Conservation (phyloP, 2,329 filamentous ascomycete species). For the Clonostachys byssicola region DNA sequence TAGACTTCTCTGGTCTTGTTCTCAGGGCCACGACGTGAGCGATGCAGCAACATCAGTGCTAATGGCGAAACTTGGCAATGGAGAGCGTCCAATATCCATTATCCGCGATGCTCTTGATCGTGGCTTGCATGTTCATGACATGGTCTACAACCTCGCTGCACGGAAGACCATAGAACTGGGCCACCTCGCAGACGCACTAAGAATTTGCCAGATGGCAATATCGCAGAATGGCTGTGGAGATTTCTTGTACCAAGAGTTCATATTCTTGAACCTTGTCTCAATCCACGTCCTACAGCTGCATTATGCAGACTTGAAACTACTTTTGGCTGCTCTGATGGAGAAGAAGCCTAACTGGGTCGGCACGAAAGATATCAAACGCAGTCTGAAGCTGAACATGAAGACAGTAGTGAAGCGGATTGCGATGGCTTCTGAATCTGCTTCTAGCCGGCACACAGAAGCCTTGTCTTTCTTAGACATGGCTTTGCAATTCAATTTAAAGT, state of each 20-base stretch:
- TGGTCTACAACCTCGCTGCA: conserved; percentile 19
- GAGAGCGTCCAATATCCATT: conserved; percentile 15
- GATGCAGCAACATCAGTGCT: conserved; percentile 32
- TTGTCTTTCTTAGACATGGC: too few species aligned
- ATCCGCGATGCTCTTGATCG: conserved; percentile 18
- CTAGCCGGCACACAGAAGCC: too few species aligned
- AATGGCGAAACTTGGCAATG: conserved; percentile 25
- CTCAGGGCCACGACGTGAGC: conserved; percentile 34
- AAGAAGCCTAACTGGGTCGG: conserved; percentile 7
- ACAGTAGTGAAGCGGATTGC: conserved; percentile 16
- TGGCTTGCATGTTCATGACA: conserved; percentile 23
- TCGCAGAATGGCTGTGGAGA: conserved; percentile 26
- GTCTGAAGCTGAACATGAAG: conserved; percentile 22
- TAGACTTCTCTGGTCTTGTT: conserved; percentile 32
- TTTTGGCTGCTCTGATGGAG: conserved; percentile 22
- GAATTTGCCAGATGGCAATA: conserved; percentile 27
- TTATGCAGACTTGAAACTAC: conserved; percentile 20
- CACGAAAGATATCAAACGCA: not conserved
- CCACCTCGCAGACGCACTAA: conserved; percentile 18
- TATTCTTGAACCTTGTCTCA: conserved; percentile 27
- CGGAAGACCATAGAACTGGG: not conserved
- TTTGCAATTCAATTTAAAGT: too few species aligned
- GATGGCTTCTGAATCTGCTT: conserved; percentile 3
- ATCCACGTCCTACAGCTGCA: conserved; percentile 21
- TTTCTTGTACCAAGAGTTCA: conserved; percentile 27